Base-by-base conservation (phyloP, 179 eudicot species). In the Drosera spatulata region DNA sequence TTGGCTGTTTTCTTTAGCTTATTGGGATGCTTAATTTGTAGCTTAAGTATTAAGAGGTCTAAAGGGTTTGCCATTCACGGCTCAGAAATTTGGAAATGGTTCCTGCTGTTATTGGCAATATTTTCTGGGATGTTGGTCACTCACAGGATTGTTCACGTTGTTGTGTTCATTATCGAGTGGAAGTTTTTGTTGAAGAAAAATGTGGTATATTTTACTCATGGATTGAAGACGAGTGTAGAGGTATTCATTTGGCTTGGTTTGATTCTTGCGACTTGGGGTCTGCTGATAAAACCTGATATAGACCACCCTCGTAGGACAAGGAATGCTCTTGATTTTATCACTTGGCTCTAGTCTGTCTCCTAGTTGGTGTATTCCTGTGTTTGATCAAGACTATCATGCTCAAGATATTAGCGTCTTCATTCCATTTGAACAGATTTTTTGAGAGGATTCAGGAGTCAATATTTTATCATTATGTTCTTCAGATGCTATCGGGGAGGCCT, bases 361-460 rank as follows among this genome's bases (percentile, higher is more conserved):
- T 78, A 6, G 55, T 78, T 39, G 71, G 79, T 7, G 61, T 77
- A 2, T 61, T 69, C 39, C 41, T 78, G 45, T 78, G 82, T 77
- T 56, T 78, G 33, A 11, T 75, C 14, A 78, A 78, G 70, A 78
- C 82, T 22, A 58, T 69, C 1, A 49, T 78, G 54, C 60, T 78
- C 12, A 78, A 72, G 72, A 63, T 75, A 13, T 53, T 78, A 47
- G 82, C 79, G 13, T 68, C 79, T 5, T 71, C 79, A 0, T 78
- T 78, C 69, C 82, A 78, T 41, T 64, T 75, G 54, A 71, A 69
- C 58, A 57, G 77, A 52, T 75, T 75, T 62, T 78, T 75, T 10
- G 77, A 75, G 15, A 63, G 82, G 66, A 78, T 78, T 54, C 79
- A 78, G 38, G 77, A 75, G 69, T 55, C 82, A 0, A 49, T 75